Percentiles rank a stretch among this genome's conserved stretches.
These are phyloP conservation scores for Phanerodontia chrysosporium DNA, from an alignment of 768 basidiomycete genomes.

Conservation along the genomic window DNA sequence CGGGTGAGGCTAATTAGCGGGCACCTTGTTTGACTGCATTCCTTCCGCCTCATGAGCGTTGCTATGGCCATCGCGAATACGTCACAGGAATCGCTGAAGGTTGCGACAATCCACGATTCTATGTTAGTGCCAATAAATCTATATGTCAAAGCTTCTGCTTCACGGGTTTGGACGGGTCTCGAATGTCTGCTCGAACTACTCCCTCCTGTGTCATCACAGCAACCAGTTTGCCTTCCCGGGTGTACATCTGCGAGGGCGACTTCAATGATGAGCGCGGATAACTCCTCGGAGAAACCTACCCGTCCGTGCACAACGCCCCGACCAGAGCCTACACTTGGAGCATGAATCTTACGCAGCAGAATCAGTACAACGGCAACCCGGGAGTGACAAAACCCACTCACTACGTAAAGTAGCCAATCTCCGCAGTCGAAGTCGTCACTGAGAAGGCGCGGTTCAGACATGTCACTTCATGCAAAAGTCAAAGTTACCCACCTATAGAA, in stretches of 20 bases:
- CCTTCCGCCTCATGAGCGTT: neutral
- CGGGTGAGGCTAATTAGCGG: neutral
- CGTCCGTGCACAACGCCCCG: constrained; percentile 67
- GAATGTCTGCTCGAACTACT: constrained; percentile 49
- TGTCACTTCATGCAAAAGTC: neutral
- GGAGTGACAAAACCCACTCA: constrained; percentile 28
- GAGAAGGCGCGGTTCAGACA: constrained; percentile 1
- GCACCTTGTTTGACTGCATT: neutral
- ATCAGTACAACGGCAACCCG: constrained; percentile 7
- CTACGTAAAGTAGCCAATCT: constrained; percentile 78
- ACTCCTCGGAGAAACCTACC: constrained; percentile 37
- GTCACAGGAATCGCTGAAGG: neutral
- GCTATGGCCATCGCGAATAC: neutral
- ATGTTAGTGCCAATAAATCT: neutral
- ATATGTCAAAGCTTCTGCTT: constrained; percentile 32
- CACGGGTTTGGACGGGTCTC: constrained; percentile 6
- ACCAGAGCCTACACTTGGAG: constrained; percentile 60
- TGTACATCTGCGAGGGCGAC: constrained; percentile 53
- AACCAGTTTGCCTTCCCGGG: constrained; percentile 57
- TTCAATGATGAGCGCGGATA: neutral
- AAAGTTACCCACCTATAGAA: constrained; percentile 59
- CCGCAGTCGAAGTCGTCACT: constrained; percentile 75
- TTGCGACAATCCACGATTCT: neutral
- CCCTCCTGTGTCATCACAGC: constrained; percentile 84
- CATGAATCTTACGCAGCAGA: constrained; percentile 47